A percentile compares a stretch with the other conserved stretches of the same genome.
Evolutionary conservation across 305 asterid species (phyloP).

Genomic region (Solanum aculeatissimum): DNA sequence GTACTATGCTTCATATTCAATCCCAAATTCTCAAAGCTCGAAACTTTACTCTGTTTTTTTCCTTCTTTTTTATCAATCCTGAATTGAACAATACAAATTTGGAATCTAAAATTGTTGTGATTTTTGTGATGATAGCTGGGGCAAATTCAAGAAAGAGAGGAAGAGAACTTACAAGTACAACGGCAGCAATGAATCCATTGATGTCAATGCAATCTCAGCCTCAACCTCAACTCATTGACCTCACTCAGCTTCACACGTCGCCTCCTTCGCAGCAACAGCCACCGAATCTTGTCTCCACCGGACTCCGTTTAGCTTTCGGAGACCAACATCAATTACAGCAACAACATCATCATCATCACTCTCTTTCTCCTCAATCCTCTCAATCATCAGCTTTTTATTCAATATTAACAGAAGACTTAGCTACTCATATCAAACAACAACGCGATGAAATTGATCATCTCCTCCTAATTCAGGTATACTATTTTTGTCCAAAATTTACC

Average conservation of each 20-base stretch:
- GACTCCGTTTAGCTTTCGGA: slow-evolving; percentile 25
- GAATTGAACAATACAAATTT: background rate
- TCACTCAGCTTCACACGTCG: slow-evolving; percentile 11
- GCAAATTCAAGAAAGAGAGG: slow-evolving; percentile 22
- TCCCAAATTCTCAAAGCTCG: background rate
- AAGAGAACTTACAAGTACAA: slow-evolving; percentile 5
- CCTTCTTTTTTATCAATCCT: background rate
- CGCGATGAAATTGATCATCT: slow-evolving; percentile 26
- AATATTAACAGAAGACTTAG: slow-evolving; percentile 20
- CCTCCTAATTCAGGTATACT: slow-evolving; percentile 22
- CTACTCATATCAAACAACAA: slow-evolving; percentile 25
- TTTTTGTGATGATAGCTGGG: background rate
- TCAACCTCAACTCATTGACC: slow-evolving; percentile 18
- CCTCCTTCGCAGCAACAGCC: background rate
- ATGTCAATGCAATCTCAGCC: slow-evolving; percentile 14
- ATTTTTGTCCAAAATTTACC: background rate
- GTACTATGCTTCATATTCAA: background rate
- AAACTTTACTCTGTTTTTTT: background rate
- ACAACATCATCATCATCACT: slow-evolving; percentile 6
- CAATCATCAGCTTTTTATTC: slow-evolving; percentile 20
- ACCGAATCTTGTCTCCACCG: slow-evolving; percentile 20
- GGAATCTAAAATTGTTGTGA: background rate
- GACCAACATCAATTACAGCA: slow-evolving; percentile 12
- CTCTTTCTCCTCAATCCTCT: slow-evolving; percentile 27
- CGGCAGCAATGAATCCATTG: slow-evolving; percentile 7